Evolutionary conservation across 352 stramenopile genomes (phyloP).

Genomic region (Pythium inflatum): DNA sequence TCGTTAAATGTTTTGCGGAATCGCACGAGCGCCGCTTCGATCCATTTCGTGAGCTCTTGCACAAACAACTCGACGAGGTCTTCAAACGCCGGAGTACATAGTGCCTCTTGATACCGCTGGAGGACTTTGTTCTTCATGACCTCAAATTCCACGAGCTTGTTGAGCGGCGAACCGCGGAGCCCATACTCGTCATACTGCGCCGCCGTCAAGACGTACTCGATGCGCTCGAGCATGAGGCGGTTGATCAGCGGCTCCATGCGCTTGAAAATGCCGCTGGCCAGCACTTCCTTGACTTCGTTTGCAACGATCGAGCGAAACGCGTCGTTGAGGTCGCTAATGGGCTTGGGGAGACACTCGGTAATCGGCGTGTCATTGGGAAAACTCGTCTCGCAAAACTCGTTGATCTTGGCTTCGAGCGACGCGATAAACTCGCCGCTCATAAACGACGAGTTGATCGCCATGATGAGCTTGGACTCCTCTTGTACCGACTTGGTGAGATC

Average conservation of each 20-base stretch:
- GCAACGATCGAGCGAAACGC: constrained; percentile 75
- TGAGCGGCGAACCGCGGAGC: constrained; percentile 65
- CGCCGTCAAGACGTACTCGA: constrained; percentile 70
- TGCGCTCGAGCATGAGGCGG: constrained; percentile 48
- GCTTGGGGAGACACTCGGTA: constrained; percentile 75
- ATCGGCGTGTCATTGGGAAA: constrained; percentile 66
- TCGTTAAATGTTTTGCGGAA: constrained; percentile 79
- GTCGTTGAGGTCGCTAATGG: constrained; percentile 67
- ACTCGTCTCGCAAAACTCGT: constrained; percentile 44
- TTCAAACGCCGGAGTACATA: constrained; percentile 70
- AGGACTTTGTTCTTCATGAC: constrained; percentile 72
- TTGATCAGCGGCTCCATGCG: constrained; percentile 52
- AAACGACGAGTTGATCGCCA: constrained; percentile 88
- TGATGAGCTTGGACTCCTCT: constrained; percentile 80
- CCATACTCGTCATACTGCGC: constrained; percentile 68
- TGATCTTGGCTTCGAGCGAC: constrained; percentile 61
- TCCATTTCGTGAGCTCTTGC: constrained; percentile 58
- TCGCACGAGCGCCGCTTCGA: constrained; percentile 54
- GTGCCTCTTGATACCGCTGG: constrained; percentile 56
- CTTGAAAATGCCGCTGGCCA: constrained; percentile 51
- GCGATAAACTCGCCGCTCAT: constrained; percentile 80
- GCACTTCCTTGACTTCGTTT: constrained; percentile 72
- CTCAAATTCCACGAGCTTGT: constrained; percentile 66
- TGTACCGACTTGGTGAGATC: constrained; percentile 65
- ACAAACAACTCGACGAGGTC: constrained; percentile 65